Evolutionary conservation across 352 stramenopile genomes (phyloP), one percentile per base, ranked within the genome.

Genomic region (Globisporangium ultimum): DNA sequence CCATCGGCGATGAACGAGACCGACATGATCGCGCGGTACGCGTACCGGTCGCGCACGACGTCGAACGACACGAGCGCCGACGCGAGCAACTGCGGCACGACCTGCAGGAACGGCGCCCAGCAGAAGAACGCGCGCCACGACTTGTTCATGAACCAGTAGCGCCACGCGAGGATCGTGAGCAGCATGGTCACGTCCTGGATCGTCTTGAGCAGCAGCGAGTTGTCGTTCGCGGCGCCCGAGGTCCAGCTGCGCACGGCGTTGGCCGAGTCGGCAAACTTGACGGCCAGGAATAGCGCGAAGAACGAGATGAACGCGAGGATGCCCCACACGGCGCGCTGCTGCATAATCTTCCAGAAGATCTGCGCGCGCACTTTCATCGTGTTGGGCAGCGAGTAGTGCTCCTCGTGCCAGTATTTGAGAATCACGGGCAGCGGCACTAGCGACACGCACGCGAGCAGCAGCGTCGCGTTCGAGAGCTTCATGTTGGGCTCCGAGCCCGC

Each of bases 321-420:
- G 9, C 61, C 71, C 72, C 76, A 83, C 54, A 83, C 66, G 0
- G 73, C 76, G 36, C 79, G 81, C 53, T 83, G 73, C 55, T 82
- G 72, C 68, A 83, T 73, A 56, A 83, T 71, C 46, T 72, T 74
- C 76, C 71, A 81, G 14, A 80, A 56, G 18, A 81, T 76, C 55
- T 69, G 63, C 2, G 60, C 65, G 1, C 68, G 71, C 6, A 71
- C 64, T 53, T 72, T 78, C 56, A 85, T 52, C 2, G 72, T 57
- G 2, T 63, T 78, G 15, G 72, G 68, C 1, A 81, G 58, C 1
- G 73, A 76, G 60, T 82, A 80, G 24, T 46, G 54, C n/a, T 82
- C 68, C 24, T 84, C 75, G 0, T 80, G 45, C 72, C 72, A 85
- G 47, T 61, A 71, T 28, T 64, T 64, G 38, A 63, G 58, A 18